These are phyloP conservation scores for Dioszegia aurantiaca DNA, from an alignment of 768 basidiomycete species.

Conservation along the genomic window DNA sequence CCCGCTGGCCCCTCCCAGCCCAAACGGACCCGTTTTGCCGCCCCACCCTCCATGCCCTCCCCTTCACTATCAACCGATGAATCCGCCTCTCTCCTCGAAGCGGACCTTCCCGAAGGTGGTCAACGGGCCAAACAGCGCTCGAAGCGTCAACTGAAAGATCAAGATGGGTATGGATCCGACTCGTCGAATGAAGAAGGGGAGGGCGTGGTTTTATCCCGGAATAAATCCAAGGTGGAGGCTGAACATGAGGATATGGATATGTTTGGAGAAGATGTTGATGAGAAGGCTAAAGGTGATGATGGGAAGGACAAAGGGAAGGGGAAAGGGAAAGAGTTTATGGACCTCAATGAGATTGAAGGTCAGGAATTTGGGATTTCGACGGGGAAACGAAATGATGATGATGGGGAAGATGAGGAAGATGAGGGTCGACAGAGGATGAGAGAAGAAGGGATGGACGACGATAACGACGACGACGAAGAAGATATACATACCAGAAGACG, in stretches of 20 bases:
- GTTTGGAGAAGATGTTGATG: slow-evolving; percentile 58
- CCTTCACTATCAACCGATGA: slow-evolving; percentile 10
- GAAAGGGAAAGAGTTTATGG: slow-evolving; percentile 69
- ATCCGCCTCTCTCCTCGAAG: slow-evolving; percentile 39
- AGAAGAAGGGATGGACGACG: slow-evolving; percentile 35
- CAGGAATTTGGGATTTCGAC: slow-evolving; percentile 69
- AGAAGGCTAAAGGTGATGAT: slow-evolving; percentile 20
- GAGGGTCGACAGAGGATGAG: neutral
- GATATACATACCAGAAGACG: slow-evolving; percentile 70
- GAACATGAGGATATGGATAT: slow-evolving; percentile 79
- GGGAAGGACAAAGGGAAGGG: slow-evolving; percentile 54
- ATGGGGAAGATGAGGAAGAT: slow-evolving; percentile 35
- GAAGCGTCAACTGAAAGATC: slow-evolving; percentile 69
- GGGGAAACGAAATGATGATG: slow-evolving; percentile 32
- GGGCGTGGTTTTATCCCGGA: slow-evolving; percentile 79
- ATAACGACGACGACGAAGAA: neutral
- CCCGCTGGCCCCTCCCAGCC: slow-evolving; percentile 16
- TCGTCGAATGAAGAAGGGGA: slow-evolving; percentile 93
- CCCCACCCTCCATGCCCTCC: slow-evolving; percentile 23
- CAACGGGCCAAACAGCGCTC: slow-evolving; percentile 55
- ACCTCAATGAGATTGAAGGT: slow-evolving; percentile 92
- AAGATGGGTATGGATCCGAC: slow-evolving; percentile 87
- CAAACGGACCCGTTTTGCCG: slow-evolving; percentile 42
- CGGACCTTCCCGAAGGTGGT: slow-evolving; percentile 40
- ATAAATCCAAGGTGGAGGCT: slow-evolving; percentile 21